Evolutionary conservation across 768 basidiomycete genomes (phyloP), one percentile per base, ranked within the genome.

Genomic region (Psilocybe cyanescens): DNA sequence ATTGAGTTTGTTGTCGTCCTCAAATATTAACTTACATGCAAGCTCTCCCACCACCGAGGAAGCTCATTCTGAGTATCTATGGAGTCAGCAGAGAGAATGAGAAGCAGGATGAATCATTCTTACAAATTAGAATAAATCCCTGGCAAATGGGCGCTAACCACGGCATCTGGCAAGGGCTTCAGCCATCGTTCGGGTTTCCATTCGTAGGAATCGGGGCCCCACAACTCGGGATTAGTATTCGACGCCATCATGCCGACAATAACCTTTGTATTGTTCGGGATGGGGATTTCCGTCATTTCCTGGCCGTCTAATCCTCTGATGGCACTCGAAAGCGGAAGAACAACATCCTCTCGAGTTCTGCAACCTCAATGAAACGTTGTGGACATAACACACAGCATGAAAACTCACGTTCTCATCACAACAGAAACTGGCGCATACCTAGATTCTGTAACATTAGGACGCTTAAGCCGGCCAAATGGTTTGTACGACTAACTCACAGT

Each of bases 171-270:
- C 19, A 67, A 45, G 3, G 64, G 62, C 16, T 62, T 60, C 1
- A 81, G 67, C 81, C 81, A 83, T 8, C 81, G 70, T 55, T 81
- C 80, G 2, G 81, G 82, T 56, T 78, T 81, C 76, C 78, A 82
- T 60, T 81, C 78, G 19, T 68, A 49, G 0, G 77, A 76, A 61
- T 83, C 81, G 9, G 68, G 63, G 3, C 82, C 80, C 81, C 80
- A 82, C 6, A 81, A 56, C 1, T 67, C 69, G 46, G 71, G 70
- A 61, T 75, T 72, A 8, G 65, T 64, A 59, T 82, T 81, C 1
- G 66, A 60, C n/a, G 68, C 70, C 11, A 68, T 37, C 9, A 74
- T 67, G 2, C 79, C 79, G 14, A 76, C 61, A 33, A 79, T 63
- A 8, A 83, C 65, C 4, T 71, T 73, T 0, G 78, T 76, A 2